Percentiles rank a stretch among this genome's conserved stretches.
phyloP scores from a whole-genome alignment of 495 filamentous ascomycete genomes.

The Xylaria acuta region DNA sequence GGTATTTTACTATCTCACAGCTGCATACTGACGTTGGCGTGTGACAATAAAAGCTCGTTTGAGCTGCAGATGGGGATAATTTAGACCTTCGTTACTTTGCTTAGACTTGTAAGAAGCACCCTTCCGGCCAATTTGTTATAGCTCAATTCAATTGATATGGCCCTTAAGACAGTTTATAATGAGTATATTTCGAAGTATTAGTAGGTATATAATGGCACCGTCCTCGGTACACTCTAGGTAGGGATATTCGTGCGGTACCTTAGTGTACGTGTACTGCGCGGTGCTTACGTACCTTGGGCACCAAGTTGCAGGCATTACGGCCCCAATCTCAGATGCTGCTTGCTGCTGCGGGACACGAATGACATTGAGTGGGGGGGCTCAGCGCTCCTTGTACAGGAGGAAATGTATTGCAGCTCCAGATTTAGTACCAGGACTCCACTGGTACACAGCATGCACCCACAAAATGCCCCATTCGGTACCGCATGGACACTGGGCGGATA shows the following conservation, averaged over 20 bases:
- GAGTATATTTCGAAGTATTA: neutral
- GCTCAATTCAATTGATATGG: neutral
- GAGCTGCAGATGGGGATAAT: neutral
- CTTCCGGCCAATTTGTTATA: neutral
- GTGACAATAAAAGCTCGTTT: slow-evolving; percentile 1
- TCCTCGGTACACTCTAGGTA: neutral
- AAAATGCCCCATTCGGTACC: neutral
- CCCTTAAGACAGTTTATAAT: neutral
- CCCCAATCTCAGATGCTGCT: neutral
- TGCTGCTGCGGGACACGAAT: neutral
- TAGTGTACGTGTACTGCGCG: neutral
- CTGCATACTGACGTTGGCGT: slow-evolving; percentile 11
- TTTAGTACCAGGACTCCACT: slow-evolving; percentile 18
- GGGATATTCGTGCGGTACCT: neutral
- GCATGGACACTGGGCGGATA: neutral
- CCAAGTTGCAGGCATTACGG: neutral
- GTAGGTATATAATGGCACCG: neutral
- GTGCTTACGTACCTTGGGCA: neutral
- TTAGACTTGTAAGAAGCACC: neutral
- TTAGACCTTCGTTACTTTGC: neutral
- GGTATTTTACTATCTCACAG: neutral
- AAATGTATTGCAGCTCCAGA: slow-evolving; percentile 10
- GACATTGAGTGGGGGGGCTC: neutral
- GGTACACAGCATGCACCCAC: slow-evolving; percentile 8
- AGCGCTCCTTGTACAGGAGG: neutral